phyloP scores from a whole-genome alignment of 2,329 filamentous ascomycete species.

The Pseudogymnoascus sp. region DNA sequence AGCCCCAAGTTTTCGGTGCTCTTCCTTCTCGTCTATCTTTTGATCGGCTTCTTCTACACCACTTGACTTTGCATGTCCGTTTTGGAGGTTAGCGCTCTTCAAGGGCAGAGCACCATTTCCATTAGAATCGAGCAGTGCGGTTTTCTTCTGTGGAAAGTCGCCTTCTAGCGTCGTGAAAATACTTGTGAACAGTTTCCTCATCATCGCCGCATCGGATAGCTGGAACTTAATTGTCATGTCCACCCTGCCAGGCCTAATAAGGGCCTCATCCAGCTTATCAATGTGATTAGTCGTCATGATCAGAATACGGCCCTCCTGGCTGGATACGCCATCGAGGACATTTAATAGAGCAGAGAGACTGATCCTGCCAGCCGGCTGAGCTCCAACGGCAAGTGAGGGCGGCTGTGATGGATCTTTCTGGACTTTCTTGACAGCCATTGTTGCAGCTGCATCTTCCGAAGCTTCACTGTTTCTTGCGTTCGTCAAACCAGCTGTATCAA shows the following conservation, averaged over 20 bases:
- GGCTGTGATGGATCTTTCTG: slow-evolving; percentile 18
- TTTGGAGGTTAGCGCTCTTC: background rate
- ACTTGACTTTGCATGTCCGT: background rate
- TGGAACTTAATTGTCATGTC: slow-evolving; percentile 51
- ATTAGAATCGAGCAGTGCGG: background rate
- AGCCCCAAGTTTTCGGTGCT: background rate
- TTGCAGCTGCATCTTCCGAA: slow-evolving; percentile 13
- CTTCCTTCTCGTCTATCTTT: slow-evolving; percentile 3
- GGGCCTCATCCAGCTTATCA: slow-evolving; percentile 50
- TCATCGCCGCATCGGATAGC: slow-evolving; percentile 22
- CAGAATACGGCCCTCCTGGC: slow-evolving; percentile 56
- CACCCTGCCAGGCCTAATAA: slow-evolving; percentile 53
- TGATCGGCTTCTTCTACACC: slow-evolving; percentile 10
- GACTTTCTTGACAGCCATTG: slow-evolving; percentile 16
- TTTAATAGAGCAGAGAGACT: slow-evolving; percentile 59
- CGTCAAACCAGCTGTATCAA: slow-evolving; percentile 63
- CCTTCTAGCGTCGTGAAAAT: slow-evolving; percentile 32
- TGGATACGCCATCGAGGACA: slow-evolving; percentile 59
- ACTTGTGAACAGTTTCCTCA: slow-evolving; percentile 23
- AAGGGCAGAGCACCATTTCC: background rate
- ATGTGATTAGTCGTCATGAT: slow-evolving; percentile 65
- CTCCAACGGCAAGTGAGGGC: background rate
- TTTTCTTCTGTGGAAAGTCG: slow-evolving; percentile 13
- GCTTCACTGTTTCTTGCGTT: slow-evolving; percentile 40
- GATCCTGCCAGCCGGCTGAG: slow-evolving; percentile 25